A percentile compares a stretch with the other conserved stretches of the same genome.
These are phyloP conservation scores for Phoma sp. DNA, from an alignment of 2,329 filamentous ascomycete genomes.

Conservation along the genomic window DNA sequence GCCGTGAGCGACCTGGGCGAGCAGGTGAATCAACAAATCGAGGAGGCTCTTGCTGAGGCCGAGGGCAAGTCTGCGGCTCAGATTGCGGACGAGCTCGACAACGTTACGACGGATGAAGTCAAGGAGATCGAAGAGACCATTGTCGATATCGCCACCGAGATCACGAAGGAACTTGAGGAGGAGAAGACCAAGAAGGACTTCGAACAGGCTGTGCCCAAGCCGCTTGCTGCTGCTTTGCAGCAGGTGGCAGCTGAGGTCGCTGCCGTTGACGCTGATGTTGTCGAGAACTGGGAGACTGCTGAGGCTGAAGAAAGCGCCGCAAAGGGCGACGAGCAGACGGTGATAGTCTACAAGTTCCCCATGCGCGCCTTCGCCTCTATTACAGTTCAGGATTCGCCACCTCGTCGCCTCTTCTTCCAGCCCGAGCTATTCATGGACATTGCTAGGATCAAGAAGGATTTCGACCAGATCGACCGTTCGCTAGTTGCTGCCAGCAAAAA, in stretches of 20 bases:
- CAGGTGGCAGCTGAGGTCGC: conserved; percentile 63
- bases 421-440: conserved; percentile 88
- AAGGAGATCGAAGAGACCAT: conserved; percentile 62
- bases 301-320: conserved; percentile 72
- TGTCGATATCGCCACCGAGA: conserved; percentile 55
- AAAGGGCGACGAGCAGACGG: conserved; percentile 70
- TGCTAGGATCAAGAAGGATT: conserved; percentile 93
- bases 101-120: conserved; percentile 52
- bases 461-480: conserved; percentile 95
- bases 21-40: conserved; percentile 65
- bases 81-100: conserved; percentile 52
- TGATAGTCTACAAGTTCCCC: conserved; percentile 92
- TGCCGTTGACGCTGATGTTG: conserved; percentile 58
- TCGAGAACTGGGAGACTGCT: conserved; percentile 91
- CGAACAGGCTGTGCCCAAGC: conserved; percentile 60
- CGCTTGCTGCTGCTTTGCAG: conserved; percentile 62
- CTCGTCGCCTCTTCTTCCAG: conserved; percentile 67
- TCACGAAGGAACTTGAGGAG: conserved; percentile 58
- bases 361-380: conserved; percentile 97
- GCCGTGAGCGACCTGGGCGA: conserved; percentile 70
- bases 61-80: conserved; percentile 48
- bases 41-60: conserved; percentile 66
- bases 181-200: conserved; percentile 58
- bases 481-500: conserved; percentile 86
- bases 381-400: conserved; percentile 66